These are phyloP conservation scores for Saccharomycopsis oosterbeekiorum DNA, from an alignment of 805 yeast species.

Conservation along the genomic window DNA sequence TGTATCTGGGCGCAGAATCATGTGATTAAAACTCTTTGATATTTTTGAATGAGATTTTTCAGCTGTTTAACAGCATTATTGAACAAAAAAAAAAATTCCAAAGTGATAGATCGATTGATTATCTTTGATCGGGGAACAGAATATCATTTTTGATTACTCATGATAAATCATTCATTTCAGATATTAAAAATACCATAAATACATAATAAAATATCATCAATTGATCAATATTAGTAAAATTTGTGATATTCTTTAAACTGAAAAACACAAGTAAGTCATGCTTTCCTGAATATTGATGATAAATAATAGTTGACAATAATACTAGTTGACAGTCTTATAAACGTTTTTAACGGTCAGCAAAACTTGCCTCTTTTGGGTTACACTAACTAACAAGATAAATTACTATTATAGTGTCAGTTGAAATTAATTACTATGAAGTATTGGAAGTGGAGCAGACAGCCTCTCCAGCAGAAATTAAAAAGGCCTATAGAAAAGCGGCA, in stretches of 20 bases:
- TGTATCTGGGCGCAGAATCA: not conserved
- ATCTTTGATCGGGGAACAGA: not conserved
- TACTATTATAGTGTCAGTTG: slow-evolving; percentile 11
- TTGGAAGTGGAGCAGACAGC: slow-evolving; percentile 64
- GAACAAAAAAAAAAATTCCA: not conserved
- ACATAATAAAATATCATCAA: not conserved
- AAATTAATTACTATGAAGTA: slow-evolving; percentile 40
- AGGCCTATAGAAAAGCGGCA: slow-evolving; percentile 80
- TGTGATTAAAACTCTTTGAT: not conserved
- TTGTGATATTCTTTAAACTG: not conserved
- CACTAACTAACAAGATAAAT: not conserved
- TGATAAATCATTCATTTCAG: too few relatives aligned
- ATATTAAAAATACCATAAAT: not conserved
- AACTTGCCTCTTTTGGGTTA: too few relatives aligned
- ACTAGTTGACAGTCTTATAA: too few relatives aligned
- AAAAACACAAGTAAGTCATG: not conserved
- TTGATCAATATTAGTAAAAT: not conserved
- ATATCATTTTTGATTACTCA: not conserved
- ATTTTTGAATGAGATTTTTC: not conserved
- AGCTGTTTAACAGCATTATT: not conserved
- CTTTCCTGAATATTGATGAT: too few relatives aligned
- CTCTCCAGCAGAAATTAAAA: slow-evolving; percentile 59
- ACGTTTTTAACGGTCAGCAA: too few relatives aligned
- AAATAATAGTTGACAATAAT: too few relatives aligned
- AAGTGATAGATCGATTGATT: not conserved